Conservation (phyloP, 306 rosid species). For the Pueraria montana region DNA sequence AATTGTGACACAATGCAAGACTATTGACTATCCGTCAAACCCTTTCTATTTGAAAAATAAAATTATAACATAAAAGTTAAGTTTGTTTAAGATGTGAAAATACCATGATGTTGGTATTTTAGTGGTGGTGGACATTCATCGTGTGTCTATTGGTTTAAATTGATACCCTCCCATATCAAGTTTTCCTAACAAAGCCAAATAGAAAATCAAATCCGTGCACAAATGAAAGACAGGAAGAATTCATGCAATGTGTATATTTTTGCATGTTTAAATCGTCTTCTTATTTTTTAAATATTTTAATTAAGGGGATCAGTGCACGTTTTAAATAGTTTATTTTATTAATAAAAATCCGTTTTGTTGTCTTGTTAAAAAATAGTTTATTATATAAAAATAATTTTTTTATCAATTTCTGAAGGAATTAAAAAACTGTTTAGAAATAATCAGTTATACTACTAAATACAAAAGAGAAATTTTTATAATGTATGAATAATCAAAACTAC, state of each 20-base stretch:
- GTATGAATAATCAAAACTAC: no score
- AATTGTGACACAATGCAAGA: neutral
- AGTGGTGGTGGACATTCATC: neutral
- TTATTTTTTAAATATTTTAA: neutral
- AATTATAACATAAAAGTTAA: neutral
- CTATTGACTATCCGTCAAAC: neutral
- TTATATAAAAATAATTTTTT: neutral
- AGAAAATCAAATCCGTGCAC: neutral
- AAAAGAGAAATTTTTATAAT: no score
- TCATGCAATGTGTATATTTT: neutral
- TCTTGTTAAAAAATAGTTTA: neutral
- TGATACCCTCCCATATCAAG: neutral
- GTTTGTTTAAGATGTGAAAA: neutral
- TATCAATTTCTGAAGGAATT: neutral
- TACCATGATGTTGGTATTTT: neutral
- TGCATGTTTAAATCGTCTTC: neutral
- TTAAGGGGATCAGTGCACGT: neutral
- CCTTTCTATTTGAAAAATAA: neutral
- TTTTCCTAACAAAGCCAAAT: neutral
- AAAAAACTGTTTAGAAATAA: neutral
- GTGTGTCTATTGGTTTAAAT: neutral
- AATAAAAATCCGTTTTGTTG: neutral
- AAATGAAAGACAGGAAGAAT: constrained; percentile 13
- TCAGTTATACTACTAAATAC: neutral
- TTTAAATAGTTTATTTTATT: neutral